Base-by-base conservation (phyloP, 352 stramenopile species). In the Globisporangium spiculum region DNA sequence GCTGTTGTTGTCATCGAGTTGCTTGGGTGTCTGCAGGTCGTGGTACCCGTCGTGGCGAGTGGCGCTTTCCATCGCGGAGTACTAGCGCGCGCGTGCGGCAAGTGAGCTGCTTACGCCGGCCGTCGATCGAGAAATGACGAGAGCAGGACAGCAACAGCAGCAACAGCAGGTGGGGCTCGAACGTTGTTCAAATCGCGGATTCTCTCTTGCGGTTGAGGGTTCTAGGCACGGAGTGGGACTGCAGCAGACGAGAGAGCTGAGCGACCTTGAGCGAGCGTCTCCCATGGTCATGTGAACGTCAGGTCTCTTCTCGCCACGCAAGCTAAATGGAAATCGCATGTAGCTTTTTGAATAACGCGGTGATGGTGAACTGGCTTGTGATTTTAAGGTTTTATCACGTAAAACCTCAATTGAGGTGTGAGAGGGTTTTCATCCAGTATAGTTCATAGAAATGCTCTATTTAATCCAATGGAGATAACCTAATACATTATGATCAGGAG, bases 1-100 rank as follows among this genome's bases (percentile, higher is more conserved):
- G 32, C 18, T 36, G 50, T 44, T 24, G 24, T n/a, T 32, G 18
- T 46, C 55, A 3, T 55, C 41, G 16, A 52, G 20, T 1, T 46
- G 27, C 34, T 67, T 67, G 32, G 62, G 62, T 18, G 62, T 67
- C 62, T 36, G 6, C 50, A 67, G 24, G 30, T 24, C 56, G 30
- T 3, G 62, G 14, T 60, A 67, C 22, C 22, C 50, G 22, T 38
- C 52, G 52, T 16, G 4, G 24, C 24, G 54, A 22, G 24, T 24
- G 62, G 36, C 10, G 24, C 27, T 14, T 52, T 62, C 62, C 62
- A 67, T 67, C 4, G 20, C 14, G 14, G 16, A 22, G 8, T 5
- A 9, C 1, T 36, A 3, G 26, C 16, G 24, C 1, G 18, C 26
- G 26, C 6, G 27, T 6, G 24, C 6, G 18, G 22, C 44, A 52